These are phyloP conservation scores for Chlorella sp. DNA, from an alignment of 139 green algal genomes.

Conservation along the genomic window DNA sequence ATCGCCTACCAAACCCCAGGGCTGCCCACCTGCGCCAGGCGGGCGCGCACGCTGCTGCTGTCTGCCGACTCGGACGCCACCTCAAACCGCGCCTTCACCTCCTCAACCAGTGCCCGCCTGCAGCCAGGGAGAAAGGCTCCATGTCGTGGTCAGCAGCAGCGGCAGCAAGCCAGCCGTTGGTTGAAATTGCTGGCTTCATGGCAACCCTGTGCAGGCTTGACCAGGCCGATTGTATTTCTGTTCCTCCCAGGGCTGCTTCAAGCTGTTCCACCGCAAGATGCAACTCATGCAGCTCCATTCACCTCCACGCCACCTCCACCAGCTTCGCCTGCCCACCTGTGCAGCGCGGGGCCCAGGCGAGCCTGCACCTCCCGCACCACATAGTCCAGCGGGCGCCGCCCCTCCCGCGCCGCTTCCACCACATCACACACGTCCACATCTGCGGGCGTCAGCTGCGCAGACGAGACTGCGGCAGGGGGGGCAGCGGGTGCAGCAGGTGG, in stretches of 20 bases:
- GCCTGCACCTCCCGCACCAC: slow-evolving; percentile 51
- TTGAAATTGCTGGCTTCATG: too few relatives aligned
- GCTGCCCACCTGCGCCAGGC: not conserved
- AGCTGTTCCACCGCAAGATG: too few relatives aligned
- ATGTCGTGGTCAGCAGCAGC: too few relatives aligned
- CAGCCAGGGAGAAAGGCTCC: too few relatives aligned
- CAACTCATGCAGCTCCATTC: too few relatives aligned
- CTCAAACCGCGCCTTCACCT: not conserved
- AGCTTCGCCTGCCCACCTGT: not conserved
- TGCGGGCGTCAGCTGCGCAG: slow-evolving; percentile 22
- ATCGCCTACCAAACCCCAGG: too few relatives aligned
- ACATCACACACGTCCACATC: slow-evolving; percentile 45
- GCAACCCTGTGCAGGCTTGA: too few relatives aligned
- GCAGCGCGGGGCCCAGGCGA: slow-evolving; percentile 19
- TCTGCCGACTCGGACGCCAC: not conserved
- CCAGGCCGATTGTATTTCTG: too few relatives aligned
- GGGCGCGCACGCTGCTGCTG: not conserved
- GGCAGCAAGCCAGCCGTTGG: too few relatives aligned
- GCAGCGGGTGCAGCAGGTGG: too few relatives aligned
- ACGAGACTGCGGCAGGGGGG: not conserved
- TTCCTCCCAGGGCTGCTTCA: too few relatives aligned
- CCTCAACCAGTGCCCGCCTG: slow-evolving; percentile 29
- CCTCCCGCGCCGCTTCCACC: slow-evolving; percentile 3
- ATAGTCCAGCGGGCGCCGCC: not conserved
- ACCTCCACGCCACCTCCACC: not conserved